Percentiles rank a stretch among this genome's conserved stretches.
Evolutionary conservation across 2,329 filamentous ascomycete species (phyloP).

Genomic region (Venturiaceae sp.): DNA sequence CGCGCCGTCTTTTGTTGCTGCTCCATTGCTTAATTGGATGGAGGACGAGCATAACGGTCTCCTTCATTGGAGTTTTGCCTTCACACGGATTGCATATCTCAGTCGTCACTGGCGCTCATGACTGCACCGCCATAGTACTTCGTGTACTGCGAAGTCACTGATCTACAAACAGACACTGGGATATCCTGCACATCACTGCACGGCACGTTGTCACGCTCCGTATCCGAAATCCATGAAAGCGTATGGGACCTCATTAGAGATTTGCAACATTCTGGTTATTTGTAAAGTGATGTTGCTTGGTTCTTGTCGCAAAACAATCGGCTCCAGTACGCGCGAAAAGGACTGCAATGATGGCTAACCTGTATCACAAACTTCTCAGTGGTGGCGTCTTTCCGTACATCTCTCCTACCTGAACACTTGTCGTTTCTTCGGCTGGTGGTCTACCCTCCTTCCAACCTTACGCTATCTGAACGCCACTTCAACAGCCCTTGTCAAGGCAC

Average conservation of each 20-base stretch:
- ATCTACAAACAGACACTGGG: slow-evolving; percentile 1
- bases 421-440: slow-evolving; percentile 12
- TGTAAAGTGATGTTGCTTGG: background rate
- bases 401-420: slow-evolving; percentile 29
- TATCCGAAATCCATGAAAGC: background rate
- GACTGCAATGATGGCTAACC: background rate
- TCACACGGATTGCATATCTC: slow-evolving; percentile 3
- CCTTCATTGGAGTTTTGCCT: background rate
- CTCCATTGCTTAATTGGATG: slow-evolving; percentile 18
- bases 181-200: background rate
- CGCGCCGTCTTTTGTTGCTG: slow-evolving; percentile 14
- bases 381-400: slow-evolving; percentile 39
- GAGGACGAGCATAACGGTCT: slow-evolving; percentile 13
- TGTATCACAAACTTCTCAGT: background rate
- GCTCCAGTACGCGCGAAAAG: background rate
- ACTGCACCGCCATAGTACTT: background rate
- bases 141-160: slow-evolving; percentile 2
- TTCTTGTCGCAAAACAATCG: background rate
- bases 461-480: slow-evolving; percentile 20
- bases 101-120: background rate
- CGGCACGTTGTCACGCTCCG: slow-evolving; percentile 6
- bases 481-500: slow-evolving; percentile 43
- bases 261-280: background rate
- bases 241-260: background rate
- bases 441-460: slow-evolving; percentile 33